Evolutionary conservation across 192 early-diverging fungal genomes (phyloP).

Genomic region (Irineochytrium annulatum): DNA sequence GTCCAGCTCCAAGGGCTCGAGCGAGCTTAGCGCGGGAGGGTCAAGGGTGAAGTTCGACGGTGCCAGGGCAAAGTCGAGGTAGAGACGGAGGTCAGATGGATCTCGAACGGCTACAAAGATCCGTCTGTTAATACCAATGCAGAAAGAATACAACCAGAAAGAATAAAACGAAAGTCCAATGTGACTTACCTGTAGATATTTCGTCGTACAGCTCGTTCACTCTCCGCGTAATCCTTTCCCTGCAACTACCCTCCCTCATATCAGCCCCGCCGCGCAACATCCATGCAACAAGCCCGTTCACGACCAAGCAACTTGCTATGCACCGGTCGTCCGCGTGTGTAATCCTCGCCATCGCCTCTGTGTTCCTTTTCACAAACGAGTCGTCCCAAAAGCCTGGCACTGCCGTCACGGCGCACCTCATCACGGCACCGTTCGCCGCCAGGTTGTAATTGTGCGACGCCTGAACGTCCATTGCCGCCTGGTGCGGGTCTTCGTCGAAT

Average conservation of each 20-base stretch:
- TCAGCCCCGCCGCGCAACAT: conserved; percentile 3
- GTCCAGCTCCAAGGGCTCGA: conserved; percentile 36
- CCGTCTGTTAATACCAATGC: no score
- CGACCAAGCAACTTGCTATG: conserved; percentile 39
- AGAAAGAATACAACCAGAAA: no score
- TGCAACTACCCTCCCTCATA: background rate
- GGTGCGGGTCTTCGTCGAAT: conserved; percentile 43
- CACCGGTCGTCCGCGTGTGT: conserved; percentile 49
- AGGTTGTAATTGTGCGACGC: conserved; percentile 16
- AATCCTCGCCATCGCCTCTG: conserved; percentile 26
- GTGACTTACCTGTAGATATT: no score
- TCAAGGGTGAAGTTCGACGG: no score
- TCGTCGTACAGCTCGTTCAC: no score
- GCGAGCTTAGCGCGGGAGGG: background rate
- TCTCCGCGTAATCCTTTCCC: background rate
- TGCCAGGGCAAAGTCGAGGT: no score
- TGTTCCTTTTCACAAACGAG: conserved; percentile 31
- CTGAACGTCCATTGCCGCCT: conserved; percentile 41
- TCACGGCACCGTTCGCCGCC: conserved; percentile 45
- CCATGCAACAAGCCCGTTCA: conserved; percentile 32
- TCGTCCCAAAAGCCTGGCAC: conserved; percentile 44
- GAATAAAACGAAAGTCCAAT: no score
- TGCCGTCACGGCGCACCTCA: conserved; percentile 38
- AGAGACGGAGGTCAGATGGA: no score
- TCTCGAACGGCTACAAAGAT: no score